phyloP scores from a whole-genome alignment of 73 alveolate genomes.

The Paramecium sexaurelia region DNA sequence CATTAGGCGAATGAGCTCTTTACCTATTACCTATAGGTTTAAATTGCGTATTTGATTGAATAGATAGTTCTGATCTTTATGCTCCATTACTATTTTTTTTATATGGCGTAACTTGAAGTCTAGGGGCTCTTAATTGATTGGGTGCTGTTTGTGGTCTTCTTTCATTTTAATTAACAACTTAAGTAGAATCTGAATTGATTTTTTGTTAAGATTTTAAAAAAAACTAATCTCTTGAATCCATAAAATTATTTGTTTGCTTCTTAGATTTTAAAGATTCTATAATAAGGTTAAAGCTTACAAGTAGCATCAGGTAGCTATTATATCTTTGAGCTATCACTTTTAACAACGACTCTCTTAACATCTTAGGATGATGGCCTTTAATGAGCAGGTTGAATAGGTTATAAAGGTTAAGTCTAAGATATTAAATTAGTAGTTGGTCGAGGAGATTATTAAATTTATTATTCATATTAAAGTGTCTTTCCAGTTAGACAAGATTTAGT shows the following conservation, averaged over 20 bases:
- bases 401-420: not conserved
- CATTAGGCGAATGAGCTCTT: slow-evolving; percentile 58
- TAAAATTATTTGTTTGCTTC: slow-evolving; percentile 13
- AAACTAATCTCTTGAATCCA: slow-evolving; percentile 46
- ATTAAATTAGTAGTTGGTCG: not conserved
- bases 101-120: slow-evolving; percentile 38
- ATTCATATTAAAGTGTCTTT: not conserved
- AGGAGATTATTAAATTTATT: not conserved
- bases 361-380: slow-evolving; percentile 10
- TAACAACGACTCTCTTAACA: not conserved
- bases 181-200: not conserved
- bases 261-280: not conserved
- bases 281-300: not conserved
- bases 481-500: not conserved
- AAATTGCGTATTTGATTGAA: not conserved
- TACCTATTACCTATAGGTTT: slow-evolving; percentile 30
- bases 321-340: not conserved
- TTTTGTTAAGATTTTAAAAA: not conserved
- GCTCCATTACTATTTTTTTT: not conserved
- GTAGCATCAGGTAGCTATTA: slow-evolving; percentile 10
- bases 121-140: slow-evolving; percentile 46
- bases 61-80: not conserved
- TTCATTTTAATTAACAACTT: not conserved
- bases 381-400: not conserved
- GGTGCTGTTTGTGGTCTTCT: slow-evolving; percentile 61